phyloP scores from a whole-genome alignment of 352 stramenopile genomes.

The Pythium oligandrum region DNA sequence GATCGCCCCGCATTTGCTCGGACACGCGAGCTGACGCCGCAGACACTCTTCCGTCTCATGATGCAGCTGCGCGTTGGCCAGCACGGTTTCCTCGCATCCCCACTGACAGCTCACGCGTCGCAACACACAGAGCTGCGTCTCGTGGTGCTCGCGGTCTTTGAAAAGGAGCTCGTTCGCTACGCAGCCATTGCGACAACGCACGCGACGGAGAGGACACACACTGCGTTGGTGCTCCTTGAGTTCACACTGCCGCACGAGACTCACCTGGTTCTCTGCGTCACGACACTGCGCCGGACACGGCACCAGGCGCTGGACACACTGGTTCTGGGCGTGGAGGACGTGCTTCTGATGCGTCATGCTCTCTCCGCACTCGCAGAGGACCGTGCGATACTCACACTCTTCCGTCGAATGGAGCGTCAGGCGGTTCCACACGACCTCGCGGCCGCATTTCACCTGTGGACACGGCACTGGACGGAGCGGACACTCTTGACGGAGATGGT shows the following conservation, averaged over 20 bases:
- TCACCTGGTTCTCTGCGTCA: background rate
- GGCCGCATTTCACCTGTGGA: slow-evolving; percentile 41
- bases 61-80: slow-evolving; percentile 28
- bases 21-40: slow-evolving; percentile 37
- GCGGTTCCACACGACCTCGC: slow-evolving; percentile 15
- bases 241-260: slow-evolving; percentile 28
- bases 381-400: slow-evolving; percentile 38
- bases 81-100: slow-evolving; percentile 44
- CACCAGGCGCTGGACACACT: slow-evolving; percentile 45
- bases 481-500: slow-evolving; percentile 34
- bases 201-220: slow-evolving; percentile 38
- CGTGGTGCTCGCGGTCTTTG: slow-evolving; percentile 42
- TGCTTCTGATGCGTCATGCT: slow-evolving; percentile 48
- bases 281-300: slow-evolving; percentile 44
- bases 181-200: slow-evolving; percentile 74
- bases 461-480: slow-evolving; percentile 35
- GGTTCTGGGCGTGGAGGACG: slow-evolving; percentile 29
- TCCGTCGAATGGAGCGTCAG: slow-evolving; percentile 26
- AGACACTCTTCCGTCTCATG: slow-evolving; percentile 60
- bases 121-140: slow-evolving; percentile 33
- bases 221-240: slow-evolving; percentile 41
- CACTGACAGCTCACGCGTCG: slow-evolving; percentile 56
- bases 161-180: slow-evolving; percentile 28
- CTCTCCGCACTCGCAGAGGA: slow-evolving; percentile 56
- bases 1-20: slow-evolving; percentile 43